Evolutionary conservation across 768 basidiomycete species (phyloP), one percentile per base, ranked within the genome.

Genomic region (Chalciporus piperatus): DNA sequence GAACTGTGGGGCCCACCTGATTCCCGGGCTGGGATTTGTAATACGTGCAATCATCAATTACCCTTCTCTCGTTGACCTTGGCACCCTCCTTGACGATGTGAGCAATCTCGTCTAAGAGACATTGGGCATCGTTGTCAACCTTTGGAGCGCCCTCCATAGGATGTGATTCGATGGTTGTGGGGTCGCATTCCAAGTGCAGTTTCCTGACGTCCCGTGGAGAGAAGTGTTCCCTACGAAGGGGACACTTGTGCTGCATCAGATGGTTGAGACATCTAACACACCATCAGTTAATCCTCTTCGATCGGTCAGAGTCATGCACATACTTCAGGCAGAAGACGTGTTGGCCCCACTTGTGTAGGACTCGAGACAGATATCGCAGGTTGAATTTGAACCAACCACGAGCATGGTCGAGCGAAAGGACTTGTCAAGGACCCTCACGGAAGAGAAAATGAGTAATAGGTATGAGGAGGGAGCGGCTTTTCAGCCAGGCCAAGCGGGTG

Each of bases 351-450:
- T 65, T 45, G 74, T 74, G 64, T 84, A 89, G 28, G 70, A 67
- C 58, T 89, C 87, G 58, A 84, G 75, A 70, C 88, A 90, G 61
- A 89, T 78, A 70, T 89, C 87, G 76, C 87, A 90, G 44, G 74
- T 73, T 60, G 87, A 88, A 60, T 77, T 77, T 54, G 79, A 63
- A 60, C 80, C 79, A 65, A 87, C 65, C 67, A 77, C 79, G 60
- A 89, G 78, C 89, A 89, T 89, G 70, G 68, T 70, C 41, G 47
- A 56, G 47, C 32, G 48, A 56, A 41, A 64, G 69, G 69, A 70
- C 67, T 69, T 65, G 60, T 52, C 55, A 69, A 69, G 67, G 69
- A 69, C 67, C 69, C 67, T 52, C 45, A 48, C 54, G 46, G 50
- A 45, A 47, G 52, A 41, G 30, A 41, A 7, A 48, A 56, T 33